These are phyloP conservation scores for Brassica rapa DNA, from an alignment of 345 rosid species.

Conservation along the genomic window DNA sequence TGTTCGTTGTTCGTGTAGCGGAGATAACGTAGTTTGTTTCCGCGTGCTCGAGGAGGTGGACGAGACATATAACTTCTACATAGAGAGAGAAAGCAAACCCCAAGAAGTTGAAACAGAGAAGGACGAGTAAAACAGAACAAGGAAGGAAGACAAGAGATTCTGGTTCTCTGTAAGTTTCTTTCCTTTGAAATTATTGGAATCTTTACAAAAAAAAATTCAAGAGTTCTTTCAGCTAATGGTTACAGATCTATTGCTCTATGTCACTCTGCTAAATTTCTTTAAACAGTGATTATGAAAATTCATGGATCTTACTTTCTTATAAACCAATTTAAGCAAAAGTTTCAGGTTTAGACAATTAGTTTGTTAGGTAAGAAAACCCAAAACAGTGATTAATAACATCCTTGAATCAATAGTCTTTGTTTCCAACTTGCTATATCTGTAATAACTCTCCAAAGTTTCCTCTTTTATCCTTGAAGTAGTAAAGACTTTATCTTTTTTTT, in stretches of 20 bases:
- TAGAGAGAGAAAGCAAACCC: constrained; percentile 15
- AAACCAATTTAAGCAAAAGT: constrained; percentile 2
- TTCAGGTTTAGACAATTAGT: not conserved
- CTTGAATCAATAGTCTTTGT: constrained; percentile 4
- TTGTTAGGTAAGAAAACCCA: not conserved
- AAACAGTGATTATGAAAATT: not conserved
- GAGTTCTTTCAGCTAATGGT: not conserved
- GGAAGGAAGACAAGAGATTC: not conserved
- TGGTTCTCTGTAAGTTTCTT: not conserved
- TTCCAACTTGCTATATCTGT: constrained; percentile 5
- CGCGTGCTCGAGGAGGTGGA: constrained; percentile 19
- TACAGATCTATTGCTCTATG: constrained; percentile 21
- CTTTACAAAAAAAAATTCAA: not conserved
- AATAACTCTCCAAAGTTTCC: constrained; percentile 19
- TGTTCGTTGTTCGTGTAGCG: constrained; percentile 40
- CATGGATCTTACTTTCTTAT: constrained; percentile 13
- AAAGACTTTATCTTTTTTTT: constrained; percentile 18
- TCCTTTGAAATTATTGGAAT: not conserved
- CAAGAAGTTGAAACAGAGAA: constrained; percentile 17
- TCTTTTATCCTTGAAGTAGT: constrained; percentile 1
- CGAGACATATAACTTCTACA: constrained; percentile 19
- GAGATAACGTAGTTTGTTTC: constrained; percentile 37
- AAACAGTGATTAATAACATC: not conserved
- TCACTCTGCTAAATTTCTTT: not conserved
- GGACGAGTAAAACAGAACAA: constrained; percentile 24